Base-by-base conservation (phyloP, 169 alveolate species). In the Babesia bovis region DNA sequence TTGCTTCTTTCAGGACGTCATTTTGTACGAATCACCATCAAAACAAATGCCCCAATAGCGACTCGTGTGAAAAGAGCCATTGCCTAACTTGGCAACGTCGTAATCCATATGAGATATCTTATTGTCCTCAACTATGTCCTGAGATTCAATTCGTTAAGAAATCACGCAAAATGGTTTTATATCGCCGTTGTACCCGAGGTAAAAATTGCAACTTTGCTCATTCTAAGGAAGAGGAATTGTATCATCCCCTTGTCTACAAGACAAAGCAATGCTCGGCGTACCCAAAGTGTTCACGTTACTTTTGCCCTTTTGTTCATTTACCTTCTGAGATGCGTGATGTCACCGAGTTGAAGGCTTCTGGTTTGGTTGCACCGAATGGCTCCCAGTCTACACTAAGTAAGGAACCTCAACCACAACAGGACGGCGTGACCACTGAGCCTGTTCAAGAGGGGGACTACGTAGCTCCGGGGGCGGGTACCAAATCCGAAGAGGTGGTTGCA, bases 191-290 rank as follows among this genome's bases (percentile, higher is more conserved):
- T 57, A 90, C 88, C 12, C 71, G 96, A 32, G 96, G 96, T 2
- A 92, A 90, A 49, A 89, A 85, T 60, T 94, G 97, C 56, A 94
- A 94, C 49, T 94, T 94, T 65, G 96, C 97, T 0, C 97, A 94
- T 69, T 89, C 95, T 35, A 71, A 88, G 51, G 97, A 94, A 47
- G 97, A 94, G 87, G 92, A 92, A 25, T 76, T 88, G 42, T 94
- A 94, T 65, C 97, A 94, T 60, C 97, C 97, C 0, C 84, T 94
- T 55, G 88, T 90, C 47, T 94, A 92, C 74, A 94, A 94, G 86
- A 94, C 97, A 19, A 86, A 91, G 58, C 84, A 87, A 36, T 92
- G 95, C 53, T 84, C 92, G 41, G 90, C 90, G 47, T 66, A 78
- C 82, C 91, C 94, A 55, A 85, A 83, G 38, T 93, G 96, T 45